Base-by-base conservation (phyloP, 2,329 filamentous ascomycete genomes). In the Phyllosticta capitalensis region DNA sequence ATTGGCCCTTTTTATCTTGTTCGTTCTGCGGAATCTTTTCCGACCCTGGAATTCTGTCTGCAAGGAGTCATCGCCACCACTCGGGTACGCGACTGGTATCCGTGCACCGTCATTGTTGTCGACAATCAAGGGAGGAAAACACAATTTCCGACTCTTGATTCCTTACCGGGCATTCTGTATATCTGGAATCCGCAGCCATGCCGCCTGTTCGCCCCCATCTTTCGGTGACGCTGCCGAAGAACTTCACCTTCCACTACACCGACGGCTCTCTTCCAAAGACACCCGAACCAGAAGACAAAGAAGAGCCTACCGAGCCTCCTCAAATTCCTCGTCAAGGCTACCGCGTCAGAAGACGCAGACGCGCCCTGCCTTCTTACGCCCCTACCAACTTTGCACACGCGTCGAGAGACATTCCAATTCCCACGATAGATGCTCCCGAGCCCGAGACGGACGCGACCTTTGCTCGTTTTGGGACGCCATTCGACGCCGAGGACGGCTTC, bases 351-450 rank as follows among this genome's bases (percentile, higher is more conserved):
- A 73, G 77, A 17, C 74, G 76, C 58, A 76, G 76, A 59, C 70
- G 73, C 14, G 70, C 67, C 19, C 63, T 67, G 50, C 67, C 67
- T 14, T 61, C 66, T 28, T 66, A 67, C 57, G 63, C 66, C 48
- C 62, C 59, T 52, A 58, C 61, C 30, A 64, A 64, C 56, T 58
- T 64, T 30, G 61, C 65, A 12, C 52, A 51, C 17, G 56, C 66
- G 30, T 65, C 67, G n/a, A 63, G 67, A 52, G 66, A 72, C 61
- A 65, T 68, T 52, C 72, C 75, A 7, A 72, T 80, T 24, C 79
- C 79, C 9, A 79, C 76, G 21, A 80, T 81, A 54, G 79, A 81
- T 65, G 73, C 76, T 58, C 75, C 76, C 9, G 73, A 78, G 52
- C 68, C 70, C 28, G 67, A 66, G 7, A 67, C 69, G 52, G 59